phyloP scores from a whole-genome alignment of 2,329 filamentous ascomycete genomes.

The Aspergillus fischeri region DNA sequence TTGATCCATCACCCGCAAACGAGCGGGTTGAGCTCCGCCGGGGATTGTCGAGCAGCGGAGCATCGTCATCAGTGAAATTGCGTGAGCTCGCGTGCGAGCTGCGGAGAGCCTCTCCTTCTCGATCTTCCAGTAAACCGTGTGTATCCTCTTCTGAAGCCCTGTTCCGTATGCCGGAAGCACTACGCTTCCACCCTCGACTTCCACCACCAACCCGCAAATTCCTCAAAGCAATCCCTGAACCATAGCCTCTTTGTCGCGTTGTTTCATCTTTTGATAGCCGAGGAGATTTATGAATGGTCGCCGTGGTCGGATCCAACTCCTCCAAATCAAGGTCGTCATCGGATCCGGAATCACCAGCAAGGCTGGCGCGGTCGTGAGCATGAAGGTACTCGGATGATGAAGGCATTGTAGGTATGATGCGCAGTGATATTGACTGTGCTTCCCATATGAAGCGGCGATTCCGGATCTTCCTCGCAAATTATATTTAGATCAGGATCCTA shows the following conservation, averaged over 20 bases:
- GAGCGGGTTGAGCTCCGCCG: slow-evolving; percentile 37
- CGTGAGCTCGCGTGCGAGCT: slow-evolving; percentile 58
- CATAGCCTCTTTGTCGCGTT: slow-evolving; percentile 24
- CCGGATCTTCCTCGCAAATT: neutral
- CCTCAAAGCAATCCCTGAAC: slow-evolving; percentile 41
- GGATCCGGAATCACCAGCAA: slow-evolving; percentile 33
- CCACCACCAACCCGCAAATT: slow-evolving; percentile 50
- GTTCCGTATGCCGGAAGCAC: slow-evolving; percentile 38
- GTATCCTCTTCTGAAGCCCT: slow-evolving; percentile 57
- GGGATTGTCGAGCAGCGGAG: slow-evolving; percentile 61
- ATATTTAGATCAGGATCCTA: neutral
- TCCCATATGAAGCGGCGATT: neutral
- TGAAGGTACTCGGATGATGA: slow-evolving; percentile 35
- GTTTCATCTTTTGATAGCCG: slow-evolving; percentile 27
- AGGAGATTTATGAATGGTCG: slow-evolving; percentile 17
- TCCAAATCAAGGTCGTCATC: slow-evolving; percentile 45
- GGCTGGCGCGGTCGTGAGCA: slow-evolving; percentile 28
- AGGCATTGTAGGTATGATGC: slow-evolving; percentile 24
- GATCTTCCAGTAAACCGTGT: slow-evolving; percentile 62
- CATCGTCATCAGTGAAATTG: slow-evolving; percentile 61
- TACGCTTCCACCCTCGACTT: slow-evolving; percentile 39
- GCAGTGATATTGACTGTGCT: neutral
- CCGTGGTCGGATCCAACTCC: slow-evolving; percentile 41
- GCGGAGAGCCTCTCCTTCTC: slow-evolving; percentile 51
- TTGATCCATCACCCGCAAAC: slow-evolving; percentile 30